Percentiles rank a stretch among this genome's conserved stretches.
These are phyloP conservation scores for Pascua guehoae DNA, from an alignment of 1,284 basidiomycete genomes.

Conservation along the genomic window DNA sequence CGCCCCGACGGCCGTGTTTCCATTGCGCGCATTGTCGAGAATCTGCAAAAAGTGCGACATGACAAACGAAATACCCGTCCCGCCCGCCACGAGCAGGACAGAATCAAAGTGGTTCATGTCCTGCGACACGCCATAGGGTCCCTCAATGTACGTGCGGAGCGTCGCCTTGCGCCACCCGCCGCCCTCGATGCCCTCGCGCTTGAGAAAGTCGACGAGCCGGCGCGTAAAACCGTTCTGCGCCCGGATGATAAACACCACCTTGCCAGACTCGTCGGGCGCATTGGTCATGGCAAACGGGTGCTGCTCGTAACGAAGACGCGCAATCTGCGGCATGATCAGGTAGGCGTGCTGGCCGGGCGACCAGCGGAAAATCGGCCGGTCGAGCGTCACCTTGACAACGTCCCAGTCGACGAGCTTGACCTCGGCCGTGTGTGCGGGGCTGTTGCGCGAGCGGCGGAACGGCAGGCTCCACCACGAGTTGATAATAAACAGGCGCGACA, in stretches of 20 bases:
- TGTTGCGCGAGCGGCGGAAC: not conserved
- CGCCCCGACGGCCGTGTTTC: conserved; percentile 18
- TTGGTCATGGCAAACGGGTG: conserved; percentile 44
- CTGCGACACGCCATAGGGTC: conserved; percentile 36
- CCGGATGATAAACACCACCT: conserved; percentile 12
- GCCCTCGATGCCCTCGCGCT: not conserved
- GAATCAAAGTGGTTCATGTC: conserved; percentile 25
- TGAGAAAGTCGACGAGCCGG: conserved; percentile 17
- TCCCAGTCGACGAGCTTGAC: conserved; percentile 54
- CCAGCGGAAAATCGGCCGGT: conserved; percentile 22
- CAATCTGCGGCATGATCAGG: conserved; percentile 34
- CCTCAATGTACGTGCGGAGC: conserved; percentile 35
- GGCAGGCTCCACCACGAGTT: conserved; percentile 46
- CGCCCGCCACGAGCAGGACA: conserved; percentile 40
- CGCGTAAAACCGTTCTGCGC: conserved; percentile 32
- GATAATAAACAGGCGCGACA: conserved; percentile 49
- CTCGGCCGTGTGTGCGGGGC: conserved; percentile 26
- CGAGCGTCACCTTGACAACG: conserved; percentile 27
- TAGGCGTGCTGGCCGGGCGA: conserved; percentile 36
- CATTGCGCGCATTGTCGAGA: conserved; percentile 23
- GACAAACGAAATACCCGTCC: conserved; percentile 40
- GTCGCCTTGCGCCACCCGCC: conserved; percentile 3
- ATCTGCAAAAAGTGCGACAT: conserved; percentile 31
- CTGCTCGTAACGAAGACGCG: conserved; percentile 39
- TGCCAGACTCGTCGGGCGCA: conserved; percentile 10